Conservation (phyloP, 176 grass and related monocot species). For the Oryza glumipatula region DNA sequence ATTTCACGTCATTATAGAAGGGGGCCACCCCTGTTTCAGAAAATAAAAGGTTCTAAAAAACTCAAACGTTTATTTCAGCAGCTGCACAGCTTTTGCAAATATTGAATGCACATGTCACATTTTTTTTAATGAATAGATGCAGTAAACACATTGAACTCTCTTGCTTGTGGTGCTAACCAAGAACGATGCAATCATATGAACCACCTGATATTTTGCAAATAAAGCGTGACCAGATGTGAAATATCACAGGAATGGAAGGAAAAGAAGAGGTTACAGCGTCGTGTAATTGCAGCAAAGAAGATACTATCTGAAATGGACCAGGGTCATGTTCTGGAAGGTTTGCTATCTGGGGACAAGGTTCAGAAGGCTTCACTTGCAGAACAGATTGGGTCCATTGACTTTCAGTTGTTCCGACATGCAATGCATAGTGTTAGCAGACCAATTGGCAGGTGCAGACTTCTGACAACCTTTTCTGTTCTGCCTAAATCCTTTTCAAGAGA, state of each 20-base stretch:
- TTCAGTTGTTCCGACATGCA: constrained; percentile 78
- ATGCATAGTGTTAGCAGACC: constrained; percentile 66
- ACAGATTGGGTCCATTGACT: constrained; percentile 79
- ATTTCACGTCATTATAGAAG: not conserved
- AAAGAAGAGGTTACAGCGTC: constrained; percentile 76
- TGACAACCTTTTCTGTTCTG: not conserved
- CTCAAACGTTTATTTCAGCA: constrained; percentile 14
- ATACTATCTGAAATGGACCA: constrained; percentile 79
- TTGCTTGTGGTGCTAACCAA: constrained; percentile 20
- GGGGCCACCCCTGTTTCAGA: not conserved
- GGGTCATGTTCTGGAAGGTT: constrained; percentile 79
- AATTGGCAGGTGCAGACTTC: constrained; percentile 46
- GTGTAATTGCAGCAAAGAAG: constrained; percentile 73
- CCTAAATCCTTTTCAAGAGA: constrained; percentile 6
- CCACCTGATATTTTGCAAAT: constrained; percentile 29
- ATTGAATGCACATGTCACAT: constrained; percentile 24
- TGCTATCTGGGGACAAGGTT: constrained; percentile 64
- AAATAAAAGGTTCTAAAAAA: constrained; percentile 1
- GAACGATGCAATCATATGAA: not conserved
- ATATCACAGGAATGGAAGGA: constrained; percentile 85
- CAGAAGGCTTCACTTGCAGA: constrained; percentile 78
- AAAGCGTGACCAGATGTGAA: constrained; percentile 17
- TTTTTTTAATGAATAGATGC: constrained; percentile 10
- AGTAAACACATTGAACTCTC: not conserved
- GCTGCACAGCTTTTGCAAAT: not conserved